Evolutionary conservation across 2,329 filamentous ascomycete genomes (phyloP), one percentile per base, ranked within the genome.

Genomic region (Pseudogymnoascus pannorum): DNA sequence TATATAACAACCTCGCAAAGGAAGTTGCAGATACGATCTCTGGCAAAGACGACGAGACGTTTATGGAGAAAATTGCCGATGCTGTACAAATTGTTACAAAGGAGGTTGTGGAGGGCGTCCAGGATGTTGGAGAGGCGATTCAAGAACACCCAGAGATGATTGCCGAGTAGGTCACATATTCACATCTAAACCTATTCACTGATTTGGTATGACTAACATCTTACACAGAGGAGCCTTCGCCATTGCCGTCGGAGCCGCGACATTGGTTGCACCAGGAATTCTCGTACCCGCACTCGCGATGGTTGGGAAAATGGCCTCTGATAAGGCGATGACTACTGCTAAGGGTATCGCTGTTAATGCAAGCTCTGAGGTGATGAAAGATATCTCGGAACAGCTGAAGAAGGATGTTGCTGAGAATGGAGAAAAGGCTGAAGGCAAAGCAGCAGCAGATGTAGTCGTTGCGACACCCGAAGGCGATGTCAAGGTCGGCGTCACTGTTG

Each of bases 71-170:
- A 54, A 61, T 64, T 4, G 62, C 64, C 42, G 62, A 64, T n/a
- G 64, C 61, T n/a, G 54, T 66, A 16, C 60, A 63, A 26, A 60
- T 61, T 24, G 62, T 69, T n/a, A 61, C 44, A 4, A 59, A 65
- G 5, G 67, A 69, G 57, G 62, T 66, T 5, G 60, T 60, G 0
- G 62, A 67, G 18, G 67, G 68, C 11, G 68, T 61, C 12, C 60
- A 64, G 14, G 60, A 67, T 48, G 64, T 65, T 1, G 61, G 66
- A 12, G 59, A 65, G 12, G 58, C 65, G 4, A 63, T 69, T 24
- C 61, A 69, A 51, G 60, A 63, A 22, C 66, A 69, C 51, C 67
- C 67, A 18, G 67, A 69, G 40, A 59, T 69, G 20, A 62, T 69
- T 36, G 66, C 65, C 9, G 66, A 69, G 67, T 68, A 61, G 63